Conservation (phyloP, 306 rosid species). For the Gastrolobium villosum region DNA sequence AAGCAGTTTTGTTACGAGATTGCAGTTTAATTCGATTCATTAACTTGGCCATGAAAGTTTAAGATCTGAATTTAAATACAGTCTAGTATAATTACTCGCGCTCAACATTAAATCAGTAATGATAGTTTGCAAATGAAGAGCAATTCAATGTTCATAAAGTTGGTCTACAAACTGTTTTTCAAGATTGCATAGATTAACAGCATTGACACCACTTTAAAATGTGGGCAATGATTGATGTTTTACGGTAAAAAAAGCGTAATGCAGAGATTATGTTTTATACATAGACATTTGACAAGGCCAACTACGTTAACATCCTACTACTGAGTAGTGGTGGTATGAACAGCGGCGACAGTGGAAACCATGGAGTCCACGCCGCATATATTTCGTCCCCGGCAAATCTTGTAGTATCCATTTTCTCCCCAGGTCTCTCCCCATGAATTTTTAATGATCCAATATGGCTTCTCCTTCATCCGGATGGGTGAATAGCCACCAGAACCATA, state of each 20-base stretch:
- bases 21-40: not conserved
- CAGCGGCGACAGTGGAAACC: constrained; percentile 56
- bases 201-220: constrained; percentile 9
- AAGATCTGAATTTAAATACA: not conserved
- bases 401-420: constrained; percentile 97
- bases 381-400: constrained; percentile 84
- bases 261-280: not conserved
- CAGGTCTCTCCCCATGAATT: constrained; percentile 94
- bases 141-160: not conserved
- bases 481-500: constrained; percentile 82
- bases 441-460: constrained; percentile 92
- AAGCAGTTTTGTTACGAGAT: not conserved
- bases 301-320: constrained; percentile 33
- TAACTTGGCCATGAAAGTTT: not conserved
- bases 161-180: not conserved
- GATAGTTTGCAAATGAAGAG: not conserved
- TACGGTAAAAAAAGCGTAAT: not conserved
- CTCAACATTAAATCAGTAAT: not conserved
- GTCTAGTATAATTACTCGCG: not conserved
- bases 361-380: constrained; percentile 80
- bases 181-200: not conserved
- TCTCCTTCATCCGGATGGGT: constrained; percentile 84
- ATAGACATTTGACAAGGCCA: not conserved
- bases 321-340: constrained; percentile 46
- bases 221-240: not conserved